phyloP scores from a whole-genome alignment of 1,139 yeast species.

The Pneumocystis canis region DNA sequence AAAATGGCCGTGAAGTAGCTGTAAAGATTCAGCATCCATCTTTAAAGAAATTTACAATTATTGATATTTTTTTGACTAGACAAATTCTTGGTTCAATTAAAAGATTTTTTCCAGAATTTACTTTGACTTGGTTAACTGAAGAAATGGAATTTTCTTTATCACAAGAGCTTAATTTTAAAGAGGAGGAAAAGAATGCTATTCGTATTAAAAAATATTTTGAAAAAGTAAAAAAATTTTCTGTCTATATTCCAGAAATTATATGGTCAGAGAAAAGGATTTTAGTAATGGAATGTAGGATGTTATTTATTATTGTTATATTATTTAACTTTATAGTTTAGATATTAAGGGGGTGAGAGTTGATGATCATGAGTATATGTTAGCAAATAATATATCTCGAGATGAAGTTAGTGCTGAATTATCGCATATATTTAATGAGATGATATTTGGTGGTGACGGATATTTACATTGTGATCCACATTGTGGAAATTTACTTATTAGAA shows the following conservation, averaged over 20 bases:
- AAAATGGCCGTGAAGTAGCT: conserved; percentile 62
- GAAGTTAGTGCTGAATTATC: conserved; percentile 76
- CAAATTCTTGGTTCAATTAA: conserved; percentile 62
- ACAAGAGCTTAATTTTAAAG: conserved; percentile 73
- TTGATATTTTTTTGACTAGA: conserved; percentile 67
- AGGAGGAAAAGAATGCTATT: conserved; percentile 71
- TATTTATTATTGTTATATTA: background rate
- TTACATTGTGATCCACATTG: conserved; percentile 98
- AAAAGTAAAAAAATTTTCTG: conserved; percentile 49
- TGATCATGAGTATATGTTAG: conserved; percentile 47
- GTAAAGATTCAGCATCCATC: conserved; percentile 92
- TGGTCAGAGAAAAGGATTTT: conserved; percentile 57
- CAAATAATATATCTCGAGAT: conserved; percentile 51
- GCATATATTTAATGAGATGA: conserved; percentile 87
- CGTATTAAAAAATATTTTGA: conserved; percentile 52
- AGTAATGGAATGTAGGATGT: conserved; percentile 56
- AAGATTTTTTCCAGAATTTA: conserved; percentile 80
- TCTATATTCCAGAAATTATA: conserved; percentile 60
- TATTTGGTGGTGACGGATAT: conserved; percentile 80
- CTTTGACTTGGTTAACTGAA: conserved; percentile 84
- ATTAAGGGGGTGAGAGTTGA: conserved; percentile 74
- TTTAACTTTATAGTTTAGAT: conserved; percentile 3
- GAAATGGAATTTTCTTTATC: conserved; percentile 75
- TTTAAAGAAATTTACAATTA: conserved; percentile 71
- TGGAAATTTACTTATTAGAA: conserved; percentile 37